Evolutionary conservation across 1,284 basidiomycete genomes (phyloP), one percentile per base, ranked within the genome.

Genomic region (Heterobasidion irregulare): DNA sequence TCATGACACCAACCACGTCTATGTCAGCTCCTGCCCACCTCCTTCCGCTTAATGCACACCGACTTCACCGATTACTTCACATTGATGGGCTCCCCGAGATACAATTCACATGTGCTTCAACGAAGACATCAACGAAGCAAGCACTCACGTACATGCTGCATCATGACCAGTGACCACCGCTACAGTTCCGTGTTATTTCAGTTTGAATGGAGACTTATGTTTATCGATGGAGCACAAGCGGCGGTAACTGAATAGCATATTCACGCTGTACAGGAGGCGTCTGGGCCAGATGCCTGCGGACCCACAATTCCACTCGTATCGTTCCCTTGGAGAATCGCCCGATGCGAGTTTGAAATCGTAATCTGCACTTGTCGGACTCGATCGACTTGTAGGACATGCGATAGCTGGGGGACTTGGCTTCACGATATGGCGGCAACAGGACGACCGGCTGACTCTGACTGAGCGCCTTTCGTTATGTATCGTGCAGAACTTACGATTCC

Each of bases 231-330:
- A 61, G 58, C 43, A 54, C 54, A 8, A 67, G 57, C 38, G 65
- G 65, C 1, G 66, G 62, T 1, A 65, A 60, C 18, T 55, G 58
- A 43, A 63, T 55, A n/a, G 58, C 35, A 18, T 51, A 38, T 7
- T 62, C 62, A 12, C 52, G 54, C 2, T 58, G 58, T n/a, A 45
- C 41, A 16, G 19, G 33, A 16, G 6, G 52, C 10, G 18, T 43
- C n/a, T 52, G 16, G 38, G 6, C 38, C n/a, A n/a, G 38, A 41
- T 41, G 38, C 38, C n/a, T n/a, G 38, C 38, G 38, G 38, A 41
- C 38, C 38, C 38, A 41, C 38, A 41, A 7, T 41, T n/a, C 12
- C 38, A n/a, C 38, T 41, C 38, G 38, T 41, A 8, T 8, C 38
- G 38, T 41, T 41, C 38, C 38, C 38, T 41, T 41, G 38, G 38